Base-by-base conservation (phyloP, 768 basidiomycete genomes). In the Coprinopsis strossmayeri region DNA sequence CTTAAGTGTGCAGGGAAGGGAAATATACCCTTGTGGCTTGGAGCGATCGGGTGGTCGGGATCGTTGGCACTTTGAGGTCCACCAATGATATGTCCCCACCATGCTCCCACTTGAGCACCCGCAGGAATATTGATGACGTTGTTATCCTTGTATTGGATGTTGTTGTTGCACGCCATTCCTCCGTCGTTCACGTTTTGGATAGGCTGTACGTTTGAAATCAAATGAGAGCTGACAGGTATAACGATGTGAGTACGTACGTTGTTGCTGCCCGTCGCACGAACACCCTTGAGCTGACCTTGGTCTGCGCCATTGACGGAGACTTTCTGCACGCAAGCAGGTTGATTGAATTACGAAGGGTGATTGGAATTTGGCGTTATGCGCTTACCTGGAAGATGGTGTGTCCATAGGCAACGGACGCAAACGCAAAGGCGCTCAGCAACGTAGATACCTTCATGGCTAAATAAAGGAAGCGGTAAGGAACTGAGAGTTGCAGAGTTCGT, bases 101-200 rank as follows among this genome's bases (percentile, higher is more conserved):
- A 52, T 5, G 51, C 51, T 20, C 51, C 51, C 20, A 52, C 51
- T n/a, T 39, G 45, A 5, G 73, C 64, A 5, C 77, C 78, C 47
- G 75, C 77, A 1, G 77, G 65, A 17, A 76, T 72, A 7, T 64
- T 63, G 55, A 79, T 74, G 25, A 75, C 61, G 7, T 63, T 61
- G 40, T 61, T 56, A 20, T 71, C 74, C n/a, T 74, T 61, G 12
- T 72, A 74, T 39, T 65, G 61, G 52, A 70, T 75, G 15, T 71
- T 71, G 37, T 77, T 76, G 49, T 79, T 80, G 67, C 78, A 80
- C 40, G 78, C 78, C 24, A 70, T 52, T 55, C 70, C 70, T 13
- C 43, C 49, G 25, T 50, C 49, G 43, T 50, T 50, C 7, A 50
- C 44, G 23, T 50, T 45, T 20, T 37, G 34, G 44, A 50, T 50